Evolutionary conservation across 2,329 filamentous ascomycete species (phyloP), one percentile per base, ranked within the genome.

Genomic region (Cordyceps cicadae): DNA sequence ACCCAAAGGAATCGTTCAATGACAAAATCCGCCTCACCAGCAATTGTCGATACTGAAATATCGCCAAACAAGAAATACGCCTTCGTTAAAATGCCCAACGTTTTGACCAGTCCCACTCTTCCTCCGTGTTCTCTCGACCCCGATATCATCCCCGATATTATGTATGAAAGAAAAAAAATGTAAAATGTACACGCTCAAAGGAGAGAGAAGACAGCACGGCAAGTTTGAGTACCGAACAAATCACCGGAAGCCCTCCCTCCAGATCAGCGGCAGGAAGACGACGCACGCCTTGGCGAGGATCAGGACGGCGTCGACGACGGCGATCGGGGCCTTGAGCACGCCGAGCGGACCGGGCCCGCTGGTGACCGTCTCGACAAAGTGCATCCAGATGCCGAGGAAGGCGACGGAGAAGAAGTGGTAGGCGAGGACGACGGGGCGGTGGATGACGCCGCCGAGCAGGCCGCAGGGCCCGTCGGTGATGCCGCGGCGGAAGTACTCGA

Each of bases 351-450:
- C 67, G 65, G 68, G 60, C 11, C 61, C 61, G 51, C 55, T 67
- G 32, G 72, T 72, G 26, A 79, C 62, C 59, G 78, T 69, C 9
- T 73, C 70, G 49, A 74, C 67, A 5, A 69, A 70, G 63, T 81
- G 76, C 63, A 86, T 69, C 88, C 89, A 95, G 65, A 97, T 91
- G 29, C 88, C 86, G 65, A 96, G 83, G 66, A 97, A 86, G 3
- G 94, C 94, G 37, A 99, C 94, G 32, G 87, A 84, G 76, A 97
- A 99, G 78, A 99, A 99, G 75, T 99, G 94, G 71, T 88, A 89
- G 67, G 94, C 87, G 45, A 99, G 84, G 45, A 92, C 82, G 56
- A 86, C 74, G 0, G 94, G 94, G 59, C 86, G 83, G 54, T 87
- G 83, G 65, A 96, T 87, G 61, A 97, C 81, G 15, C 92, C 94